Evolutionary conservation across 2,329 filamentous ascomycete genomes (phyloP).

Genomic region (Lizonia empirigonia): DNA sequence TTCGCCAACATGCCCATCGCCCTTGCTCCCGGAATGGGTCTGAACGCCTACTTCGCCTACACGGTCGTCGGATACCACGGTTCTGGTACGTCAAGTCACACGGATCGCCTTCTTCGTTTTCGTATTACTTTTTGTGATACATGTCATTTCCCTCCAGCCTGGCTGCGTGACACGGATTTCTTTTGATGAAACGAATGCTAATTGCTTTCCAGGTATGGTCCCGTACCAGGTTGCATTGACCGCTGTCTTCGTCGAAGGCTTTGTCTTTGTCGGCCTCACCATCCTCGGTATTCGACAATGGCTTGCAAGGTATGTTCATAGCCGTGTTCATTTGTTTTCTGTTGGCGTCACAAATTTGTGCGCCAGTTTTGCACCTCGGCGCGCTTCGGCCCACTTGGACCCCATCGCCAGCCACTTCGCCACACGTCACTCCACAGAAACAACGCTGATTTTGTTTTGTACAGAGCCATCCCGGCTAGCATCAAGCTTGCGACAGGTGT

Average conservation of each 20-base stretch:
- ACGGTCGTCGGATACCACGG: slow-evolving; percentile 80
- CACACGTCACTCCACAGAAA: slow-evolving; percentile 59
- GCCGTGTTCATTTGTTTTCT: slow-evolving; percentile 8
- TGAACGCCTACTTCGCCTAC: slow-evolving; percentile 88
- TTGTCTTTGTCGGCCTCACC: slow-evolving; percentile 81
- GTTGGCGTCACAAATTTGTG: slow-evolving; percentile 16
- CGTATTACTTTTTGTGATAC: slow-evolving; percentile 22
- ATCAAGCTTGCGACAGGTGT: slow-evolving; percentile 88
- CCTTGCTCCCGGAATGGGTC: slow-evolving; percentile 75
- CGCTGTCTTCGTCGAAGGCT: slow-evolving; percentile 87
- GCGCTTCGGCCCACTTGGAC: slow-evolving; percentile 15
- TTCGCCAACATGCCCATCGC: slow-evolving; percentile 81
- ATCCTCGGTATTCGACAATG: slow-evolving; percentile 74
- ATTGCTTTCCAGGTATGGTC: slow-evolving; percentile 55
- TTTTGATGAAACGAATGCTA: slow-evolving; percentile 19
- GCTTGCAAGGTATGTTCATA: slow-evolving; percentile 52
- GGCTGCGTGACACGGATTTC: slow-evolving; percentile 4
- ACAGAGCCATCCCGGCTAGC: slow-evolving; percentile 75
- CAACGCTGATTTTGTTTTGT: slow-evolving; percentile 50
- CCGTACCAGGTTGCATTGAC: slow-evolving; percentile 79
- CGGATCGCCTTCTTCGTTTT: slow-evolving; percentile 21
- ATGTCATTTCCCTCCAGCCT: slow-evolving; percentile 12
- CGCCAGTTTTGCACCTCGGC: slow-evolving; percentile 16
- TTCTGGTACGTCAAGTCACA: slow-evolving; percentile 54
- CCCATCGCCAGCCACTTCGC: slow-evolving; percentile 13